Evolutionary conservation across 2,329 filamentous ascomycete species (phyloP).

Genomic region (Aspergillus pseudoglaucus): DNA sequence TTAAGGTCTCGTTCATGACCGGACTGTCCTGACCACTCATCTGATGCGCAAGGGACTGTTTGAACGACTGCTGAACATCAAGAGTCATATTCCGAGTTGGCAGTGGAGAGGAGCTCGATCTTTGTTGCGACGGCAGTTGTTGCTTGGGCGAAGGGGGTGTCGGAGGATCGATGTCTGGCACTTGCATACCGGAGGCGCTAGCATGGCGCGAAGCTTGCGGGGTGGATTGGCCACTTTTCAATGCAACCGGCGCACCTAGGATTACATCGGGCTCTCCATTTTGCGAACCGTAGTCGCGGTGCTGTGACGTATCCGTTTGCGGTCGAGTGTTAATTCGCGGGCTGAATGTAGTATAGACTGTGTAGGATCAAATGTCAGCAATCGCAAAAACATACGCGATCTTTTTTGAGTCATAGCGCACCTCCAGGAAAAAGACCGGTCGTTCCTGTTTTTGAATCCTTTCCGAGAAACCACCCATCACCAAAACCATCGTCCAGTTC

Average conservation of each 20-base stretch:
- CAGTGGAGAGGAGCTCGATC: constrained; percentile 32
- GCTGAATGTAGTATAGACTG: constrained; percentile 21
- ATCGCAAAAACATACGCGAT: background rate
- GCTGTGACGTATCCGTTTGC: constrained; percentile 8
- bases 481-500: constrained; percentile 62
- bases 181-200: constrained; percentile 26
- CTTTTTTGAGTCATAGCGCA: constrained; percentile 20
- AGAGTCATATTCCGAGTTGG: constrained; percentile 29
- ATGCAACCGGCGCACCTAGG: constrained; percentile 15
- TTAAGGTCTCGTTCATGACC: constrained; percentile 89
- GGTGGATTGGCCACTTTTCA: constrained; percentile 31
- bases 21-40: constrained; percentile 57
- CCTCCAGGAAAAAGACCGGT: constrained; percentile 45
- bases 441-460: constrained; percentile 35
- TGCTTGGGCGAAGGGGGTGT: constrained; percentile 17
- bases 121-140: constrained; percentile 10
- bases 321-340: constrained; percentile 20
- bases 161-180: constrained; percentile 13
- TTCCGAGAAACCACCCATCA: constrained; percentile 60
- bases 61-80: constrained; percentile 39
- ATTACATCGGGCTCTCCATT: constrained; percentile 9
- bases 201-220: constrained; percentile 36
- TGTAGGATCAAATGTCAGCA: constrained; percentile 3
- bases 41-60: constrained; percentile 45
- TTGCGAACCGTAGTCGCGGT: constrained; percentile 7